Base-by-base conservation (phyloP, 2,329 filamentous ascomycete species). In the Pyricularia sp. region DNA sequence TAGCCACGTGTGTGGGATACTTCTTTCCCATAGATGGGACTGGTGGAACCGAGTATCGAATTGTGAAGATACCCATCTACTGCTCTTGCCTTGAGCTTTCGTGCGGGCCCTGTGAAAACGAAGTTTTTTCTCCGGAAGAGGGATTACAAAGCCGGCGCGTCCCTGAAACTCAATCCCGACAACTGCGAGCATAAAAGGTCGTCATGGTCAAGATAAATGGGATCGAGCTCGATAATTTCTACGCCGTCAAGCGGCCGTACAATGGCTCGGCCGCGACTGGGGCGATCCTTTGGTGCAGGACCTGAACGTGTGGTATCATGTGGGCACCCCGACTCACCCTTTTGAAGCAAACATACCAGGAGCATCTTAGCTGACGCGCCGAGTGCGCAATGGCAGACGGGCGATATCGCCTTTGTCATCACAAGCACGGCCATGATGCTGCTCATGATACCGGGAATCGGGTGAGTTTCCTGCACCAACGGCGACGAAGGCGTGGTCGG, bases 361-460 rank as follows among this genome's bases (percentile, higher is more conserved):
- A n/a, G n/a, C n/a, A n/a, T n/a, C n/a, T n/a, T n/a, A 59, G 22
- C 64, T 68, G 44, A 65, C 66, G 22, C 49, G 13, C 53, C 9
- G 4, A 12, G 33, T 26, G 10, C 60, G 30, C 33, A 19, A 16
- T 62, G 19, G 12, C 12, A 91, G 88, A 81, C 87, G 66, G 91
- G 91, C 72, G 90, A 96, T 78, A 89, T 96, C 68, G 88, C 86
- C 65, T 96, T 89, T 89, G 86, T 96, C 73, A 80, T 92, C 71
- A 85, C 86, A 64, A 86, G 85, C 40, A 84, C 91, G 3, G 90
- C 89, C 19, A 84, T 96, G 62, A 91, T 96, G 66, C 81, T 96
- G 70, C 86, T 96, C 73, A 96, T 96, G 91, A 91, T 96, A 75
- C 92, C 92, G 49, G 92, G 92, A 66, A 91, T 96, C 72, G 92